Base-by-base conservation (phyloP, 164 flowering plant genomes). In the Magnolia sinica region DNA sequence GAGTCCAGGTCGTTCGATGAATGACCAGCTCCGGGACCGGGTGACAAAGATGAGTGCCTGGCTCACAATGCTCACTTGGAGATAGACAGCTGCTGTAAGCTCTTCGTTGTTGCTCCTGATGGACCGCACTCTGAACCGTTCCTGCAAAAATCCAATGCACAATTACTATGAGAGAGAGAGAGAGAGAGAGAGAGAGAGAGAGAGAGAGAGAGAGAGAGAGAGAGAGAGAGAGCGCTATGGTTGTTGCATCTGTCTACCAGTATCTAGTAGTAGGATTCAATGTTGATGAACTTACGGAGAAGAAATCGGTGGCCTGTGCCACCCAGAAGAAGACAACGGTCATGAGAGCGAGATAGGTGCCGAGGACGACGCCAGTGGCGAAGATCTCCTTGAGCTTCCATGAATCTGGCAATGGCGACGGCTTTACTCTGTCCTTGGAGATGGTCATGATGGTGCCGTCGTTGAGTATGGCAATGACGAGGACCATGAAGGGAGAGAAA, bases 401-500 rank as follows among this genome's bases (percentile, higher is more conserved):
- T 24, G 96, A 90, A 78, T 93, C 98, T 3, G 96, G 98, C 72
- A 91, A 3, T 19, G 98, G 98, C 50, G 98, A 93, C 61, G 98
- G 95, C 89, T 92, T 93, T 73, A 93, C 96, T 72, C 92, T 88
- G 77, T 93, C 98, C 85, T 91, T 92, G 7, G 98, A 93, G 83
- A 93, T 93, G 83, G 96, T 93, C 98, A 93, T 93, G 87, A 93
- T 93, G 81, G 96, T 93, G n/a, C 98, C 96, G 24, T 93, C 98
- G 63, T 93, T 93, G 61, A 93, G 86, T 73, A 93, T 84, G 76
- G 98, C 96, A 23, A 93, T 93, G 84, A 93, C 82, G 66, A 93
- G 79, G 65, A 91, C 91, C 96, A 93, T 92, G 90, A 93, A 93
- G 37, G 98, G 96, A 0, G 98, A 84, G 90, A 93, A 93, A 75